phyloP scores from a whole-genome alignment of 2,329 filamentous ascomycete genomes.

The Fusarium fujikuroi region DNA sequence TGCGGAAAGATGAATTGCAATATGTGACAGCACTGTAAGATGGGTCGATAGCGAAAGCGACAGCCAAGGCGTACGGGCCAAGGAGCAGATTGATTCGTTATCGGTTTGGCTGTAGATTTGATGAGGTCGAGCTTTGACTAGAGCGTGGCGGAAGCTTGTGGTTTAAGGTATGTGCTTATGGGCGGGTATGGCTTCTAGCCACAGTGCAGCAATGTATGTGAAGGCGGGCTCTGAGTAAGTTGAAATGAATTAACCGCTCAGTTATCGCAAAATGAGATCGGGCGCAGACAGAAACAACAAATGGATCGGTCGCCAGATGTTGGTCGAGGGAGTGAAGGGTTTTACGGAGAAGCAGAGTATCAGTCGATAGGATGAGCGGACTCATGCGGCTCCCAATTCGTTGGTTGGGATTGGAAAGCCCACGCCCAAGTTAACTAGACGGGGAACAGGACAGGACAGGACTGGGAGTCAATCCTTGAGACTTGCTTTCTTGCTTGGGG shows the following conservation, averaged over 20 bases:
- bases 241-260: neutral
- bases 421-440: slow-evolving; percentile 29
- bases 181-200: slow-evolving; percentile 3
- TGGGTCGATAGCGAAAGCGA: slow-evolving; percentile 28
- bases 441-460: slow-evolving; percentile 36
- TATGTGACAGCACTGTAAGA: slow-evolving; percentile 24
- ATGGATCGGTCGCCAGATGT: slow-evolving; percentile 25
- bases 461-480: slow-evolving; percentile 37
- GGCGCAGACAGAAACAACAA: slow-evolving; percentile 20
- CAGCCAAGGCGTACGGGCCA: slow-evolving; percentile 18
- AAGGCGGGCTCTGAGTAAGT: neutral
- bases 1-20: slow-evolving; percentile 19
- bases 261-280: slow-evolving; percentile 16
- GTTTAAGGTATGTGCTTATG: neutral
- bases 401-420: slow-evolving; percentile 35
- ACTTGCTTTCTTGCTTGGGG: slow-evolving; percentile 20
- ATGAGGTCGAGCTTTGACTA: slow-evolving; percentile 39
- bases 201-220: slow-evolving; percentile 27
- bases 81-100: slow-evolving; percentile 23
- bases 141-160: slow-evolving; percentile 22
- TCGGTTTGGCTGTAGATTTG: slow-evolving; percentile 30
- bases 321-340: slow-evolving; percentile 41
- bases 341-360: slow-evolving; percentile 41
- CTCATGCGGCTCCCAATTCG: slow-evolving; percentile 46
- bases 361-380: slow-evolving; percentile 44